phyloP scores from a whole-genome alignment of 2,329 filamentous ascomycete genomes.

The Aspergillus felis region DNA sequence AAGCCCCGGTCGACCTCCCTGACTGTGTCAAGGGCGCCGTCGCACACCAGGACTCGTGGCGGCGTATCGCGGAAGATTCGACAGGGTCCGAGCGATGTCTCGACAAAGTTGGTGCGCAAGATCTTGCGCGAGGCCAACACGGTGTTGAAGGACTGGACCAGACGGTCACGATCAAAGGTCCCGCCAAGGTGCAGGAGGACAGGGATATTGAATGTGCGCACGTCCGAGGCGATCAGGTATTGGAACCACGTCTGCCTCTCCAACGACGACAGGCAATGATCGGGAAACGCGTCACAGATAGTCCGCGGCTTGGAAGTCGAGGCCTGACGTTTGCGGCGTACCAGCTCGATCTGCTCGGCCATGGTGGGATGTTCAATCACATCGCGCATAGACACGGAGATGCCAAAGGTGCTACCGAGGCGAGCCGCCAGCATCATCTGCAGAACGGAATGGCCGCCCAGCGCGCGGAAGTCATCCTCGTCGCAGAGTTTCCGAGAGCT shows the following conservation, averaged over 20 bases:
- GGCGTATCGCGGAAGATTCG: neutral
- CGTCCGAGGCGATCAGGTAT: neutral
- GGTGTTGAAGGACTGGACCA: neutral
- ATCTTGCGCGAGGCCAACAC: neutral
- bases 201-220: neutral
- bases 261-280: neutral
- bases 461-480: neutral
- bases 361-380: neutral
- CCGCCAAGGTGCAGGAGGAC: neutral
- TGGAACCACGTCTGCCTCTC: neutral
- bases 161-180: neutral
- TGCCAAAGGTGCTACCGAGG: neutral
- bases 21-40: neutral
- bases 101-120: neutral
- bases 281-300: neutral
- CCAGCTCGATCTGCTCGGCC: neutral
- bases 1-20: neutral
- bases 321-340: neutral
- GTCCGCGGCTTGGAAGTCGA: neutral
- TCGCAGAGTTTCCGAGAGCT: neutral
- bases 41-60: neutral
- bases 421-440: conserved; percentile 1
- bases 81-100: neutral
- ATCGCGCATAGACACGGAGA: neutral
- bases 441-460: conserved; percentile 1